Conservation (phyloP, 768 basidiomycete genomes). For the Dendrothele bispora region DNA sequence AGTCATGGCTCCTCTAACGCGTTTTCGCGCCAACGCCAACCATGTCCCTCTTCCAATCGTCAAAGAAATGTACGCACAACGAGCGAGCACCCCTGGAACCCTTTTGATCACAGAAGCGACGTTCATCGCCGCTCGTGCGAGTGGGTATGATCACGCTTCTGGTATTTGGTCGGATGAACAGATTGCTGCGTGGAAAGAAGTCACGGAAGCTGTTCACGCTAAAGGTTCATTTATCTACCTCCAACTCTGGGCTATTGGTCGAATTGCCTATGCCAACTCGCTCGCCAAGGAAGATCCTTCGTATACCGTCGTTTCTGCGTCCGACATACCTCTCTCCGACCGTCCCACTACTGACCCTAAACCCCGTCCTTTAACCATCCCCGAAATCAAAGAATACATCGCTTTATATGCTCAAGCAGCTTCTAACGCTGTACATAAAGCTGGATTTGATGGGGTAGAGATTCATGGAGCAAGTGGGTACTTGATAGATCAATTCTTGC, state of each 20-base stretch:
- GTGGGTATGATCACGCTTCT: too few species aligned
- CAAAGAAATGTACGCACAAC: too few species aligned
- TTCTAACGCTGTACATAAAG: slow-evolving; percentile 38
- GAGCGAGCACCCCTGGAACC: too few species aligned
- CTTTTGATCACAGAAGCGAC: too few species aligned
- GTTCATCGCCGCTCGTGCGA: too few species aligned
- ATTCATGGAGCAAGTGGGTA: slow-evolving; percentile 33
- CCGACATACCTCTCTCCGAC: slow-evolving; percentile 14
- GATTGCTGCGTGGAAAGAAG: too few species aligned
- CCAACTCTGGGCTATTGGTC: slow-evolving; percentile 55
- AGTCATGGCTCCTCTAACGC: too few species aligned
- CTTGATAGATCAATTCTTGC: slow-evolving; percentile 48
- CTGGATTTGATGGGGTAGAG: slow-evolving; percentile 62
- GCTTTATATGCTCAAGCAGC: slow-evolving; percentile 44
- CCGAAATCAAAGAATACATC: slow-evolving; percentile 41
- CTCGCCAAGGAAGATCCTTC: slow-evolving; percentile 6
- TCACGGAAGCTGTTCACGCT: too few species aligned
- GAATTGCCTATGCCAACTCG: slow-evolving; percentile 18
- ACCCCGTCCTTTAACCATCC: slow-evolving; percentile 33
- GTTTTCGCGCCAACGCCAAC: too few species aligned
- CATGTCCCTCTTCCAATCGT: too few species aligned
- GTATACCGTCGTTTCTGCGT: slow-evolving; percentile 25
- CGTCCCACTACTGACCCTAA: background rate
- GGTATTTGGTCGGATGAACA: too few species aligned
- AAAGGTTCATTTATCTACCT: slow-evolving; percentile 35